Percentiles rank a stretch among this genome's conserved stretches.
Conservation (phyloP, 148 eudicot genomes). For the Rhododendron mucronatum region DNA sequence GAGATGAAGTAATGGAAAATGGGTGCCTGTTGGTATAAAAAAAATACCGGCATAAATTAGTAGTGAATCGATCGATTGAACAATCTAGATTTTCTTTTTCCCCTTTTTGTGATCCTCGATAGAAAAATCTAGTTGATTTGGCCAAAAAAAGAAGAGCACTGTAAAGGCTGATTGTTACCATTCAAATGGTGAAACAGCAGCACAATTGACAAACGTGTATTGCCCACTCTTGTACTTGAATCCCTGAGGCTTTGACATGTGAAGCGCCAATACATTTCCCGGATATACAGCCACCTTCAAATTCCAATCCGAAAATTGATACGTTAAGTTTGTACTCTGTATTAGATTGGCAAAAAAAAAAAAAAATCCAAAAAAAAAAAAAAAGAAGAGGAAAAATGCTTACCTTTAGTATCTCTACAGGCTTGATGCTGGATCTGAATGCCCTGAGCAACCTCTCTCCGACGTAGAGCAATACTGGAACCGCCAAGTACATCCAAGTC, state of each 20-base stretch:
- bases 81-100: background rate
- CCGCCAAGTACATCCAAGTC: slow-evolving; percentile 58
- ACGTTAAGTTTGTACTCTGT: background rate
- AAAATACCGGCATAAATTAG: background rate
- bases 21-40: slow-evolving; percentile 43
- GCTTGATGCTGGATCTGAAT: slow-evolving; percentile 46
- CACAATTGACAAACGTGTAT: slow-evolving; percentile 58
- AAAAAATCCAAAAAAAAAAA: too few species aligned
- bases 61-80: background rate
- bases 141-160: background rate
- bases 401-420: slow-evolving; percentile 51
- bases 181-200: slow-evolving; percentile 61
- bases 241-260: slow-evolving; percentile 62
- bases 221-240: slow-evolving; percentile 61
- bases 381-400: background rate
- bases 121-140: background rate
- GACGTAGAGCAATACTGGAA: slow-evolving; percentile 39
- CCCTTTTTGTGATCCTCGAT: too few species aligned
- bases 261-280: slow-evolving; percentile 49
- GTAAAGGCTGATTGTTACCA: slow-evolving; percentile 26
- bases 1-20: slow-evolving; percentile 56
- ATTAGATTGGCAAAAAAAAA: background rate
- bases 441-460: slow-evolving; percentile 46
- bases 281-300: slow-evolving; percentile 57
- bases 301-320: background rate